Base-by-base conservation (phyloP, 345 rosid species). In the Gossypium thurberi region DNA sequence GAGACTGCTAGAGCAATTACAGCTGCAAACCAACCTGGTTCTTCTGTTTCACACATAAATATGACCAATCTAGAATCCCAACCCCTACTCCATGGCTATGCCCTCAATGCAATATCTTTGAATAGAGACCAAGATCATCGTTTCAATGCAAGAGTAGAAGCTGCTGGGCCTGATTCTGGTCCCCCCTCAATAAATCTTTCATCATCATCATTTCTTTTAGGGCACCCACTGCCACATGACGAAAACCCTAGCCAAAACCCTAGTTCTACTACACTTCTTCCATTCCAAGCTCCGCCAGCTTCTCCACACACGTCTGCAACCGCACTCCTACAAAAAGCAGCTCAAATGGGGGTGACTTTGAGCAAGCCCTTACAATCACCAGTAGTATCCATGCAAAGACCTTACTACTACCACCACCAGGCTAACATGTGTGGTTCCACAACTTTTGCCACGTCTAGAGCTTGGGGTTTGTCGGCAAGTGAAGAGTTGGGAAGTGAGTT, bases 301-400 rank as follows among this genome's bases (percentile, higher is more conserved):
- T 18, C 50, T 44, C 73, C 82, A 55, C 83, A 86, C 77, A 87
- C 88, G 93, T 90, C 97, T 21, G 96, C 97, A 25, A 92, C 97
- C 15, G 91, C 96, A n/a, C 85, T 92, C 59, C 69, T 92, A 66
- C 97, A 92, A 43, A 92, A 82, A 80, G 97, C 97, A 3, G 96
- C 91, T 10, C 93, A 92, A 76, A 85, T 88, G 87, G 97, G 97
- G 14, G 88, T 93, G 11, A 88, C 92, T n/a, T 86, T 88, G 78
- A 82, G 85, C 84, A 82, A 15, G 33, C 74, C 78, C 63, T 74
- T 75, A 50, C 64, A 40, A 55, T 71, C 74, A 23, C 11, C 57
- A 2, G 50, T 1, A 1, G 67, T 1, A 17, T 13, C 44, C 8
- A 43, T 62, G 51, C 50, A 42, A 37, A 37, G n/a, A 2, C 37